phyloP scores from a whole-genome alignment of 2,329 filamentous ascomycete genomes.

The Herpomyces periplanetae region DNA sequence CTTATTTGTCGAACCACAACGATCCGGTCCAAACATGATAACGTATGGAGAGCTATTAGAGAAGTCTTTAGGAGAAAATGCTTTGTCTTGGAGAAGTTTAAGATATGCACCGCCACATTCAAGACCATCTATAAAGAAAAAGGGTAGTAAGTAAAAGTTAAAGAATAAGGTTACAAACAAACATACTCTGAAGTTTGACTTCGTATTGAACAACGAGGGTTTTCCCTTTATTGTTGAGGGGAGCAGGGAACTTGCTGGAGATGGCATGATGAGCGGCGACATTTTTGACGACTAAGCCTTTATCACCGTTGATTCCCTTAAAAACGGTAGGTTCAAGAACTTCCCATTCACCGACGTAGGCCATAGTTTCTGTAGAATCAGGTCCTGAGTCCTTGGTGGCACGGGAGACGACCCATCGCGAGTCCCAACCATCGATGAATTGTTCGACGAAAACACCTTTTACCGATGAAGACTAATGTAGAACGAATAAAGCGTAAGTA shows the following conservation, averaged over 20 bases:
- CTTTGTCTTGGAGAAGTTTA: slow-evolving; percentile 89
- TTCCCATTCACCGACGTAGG: slow-evolving; percentile 78
- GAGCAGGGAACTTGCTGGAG: slow-evolving; percentile 87
- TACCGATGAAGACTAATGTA: too few relatives aligned
- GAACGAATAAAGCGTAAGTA: too few relatives aligned
- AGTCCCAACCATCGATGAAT: slow-evolving; percentile 85
- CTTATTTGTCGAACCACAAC: slow-evolving; percentile 97
- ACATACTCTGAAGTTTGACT: slow-evolving; percentile 86
- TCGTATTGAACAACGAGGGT: slow-evolving; percentile 92
- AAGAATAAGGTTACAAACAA: slow-evolving; percentile 1
- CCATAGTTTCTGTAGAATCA: slow-evolving; percentile 53
- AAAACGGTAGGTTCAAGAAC: slow-evolving; percentile 71
- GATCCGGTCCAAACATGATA: slow-evolving; percentile 98
- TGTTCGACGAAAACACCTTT: slow-evolving; percentile 92
- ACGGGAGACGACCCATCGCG: slow-evolving; percentile 66
- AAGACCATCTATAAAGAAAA: slow-evolving; percentile 29
- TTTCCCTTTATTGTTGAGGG: slow-evolving; percentile 89
- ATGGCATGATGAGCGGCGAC: slow-evolving; percentile 92
- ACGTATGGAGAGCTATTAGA: slow-evolving; percentile 87
- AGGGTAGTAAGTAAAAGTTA: slow-evolving; percentile 6
- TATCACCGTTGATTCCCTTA: slow-evolving; percentile 76
- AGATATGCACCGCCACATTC: slow-evolving; percentile 95
- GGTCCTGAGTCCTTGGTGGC: slow-evolving; percentile 75
- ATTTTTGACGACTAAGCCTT: slow-evolving; percentile 93
- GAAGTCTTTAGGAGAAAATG: slow-evolving; percentile 88